Conservation (phyloP, 2,329 filamentous ascomycete genomes). For the Gaeumannomyces sp. region DNA sequence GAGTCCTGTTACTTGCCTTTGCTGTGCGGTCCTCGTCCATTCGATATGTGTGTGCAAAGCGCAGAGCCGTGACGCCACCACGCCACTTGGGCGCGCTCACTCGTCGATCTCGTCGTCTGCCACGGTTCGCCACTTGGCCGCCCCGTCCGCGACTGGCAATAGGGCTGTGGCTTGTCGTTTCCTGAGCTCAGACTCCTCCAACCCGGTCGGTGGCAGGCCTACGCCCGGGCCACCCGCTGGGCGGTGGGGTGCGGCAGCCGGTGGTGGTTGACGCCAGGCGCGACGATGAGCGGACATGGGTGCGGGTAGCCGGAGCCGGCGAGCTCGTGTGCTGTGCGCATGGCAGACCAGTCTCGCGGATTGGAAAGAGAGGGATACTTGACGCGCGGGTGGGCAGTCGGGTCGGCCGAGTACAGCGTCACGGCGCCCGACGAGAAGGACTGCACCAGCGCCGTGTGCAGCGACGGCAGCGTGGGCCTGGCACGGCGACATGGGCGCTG, state of each 20-base stretch:
- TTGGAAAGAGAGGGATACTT: constrained; percentile 26
- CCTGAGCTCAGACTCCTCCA: constrained; percentile 1
- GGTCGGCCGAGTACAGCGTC: constrained; percentile 28
- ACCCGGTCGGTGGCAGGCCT: background rate
- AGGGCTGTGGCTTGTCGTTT: background rate
- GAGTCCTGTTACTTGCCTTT: no score
- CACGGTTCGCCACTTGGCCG: constrained; percentile 19
- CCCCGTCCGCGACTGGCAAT: constrained; percentile 9
- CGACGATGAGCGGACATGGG: constrained; percentile 19
- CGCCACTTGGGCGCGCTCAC: constrained; percentile 17
- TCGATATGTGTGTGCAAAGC: constrained; percentile 36
- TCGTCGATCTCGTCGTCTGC: constrained; percentile 25
- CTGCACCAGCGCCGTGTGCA: constrained; percentile 24
- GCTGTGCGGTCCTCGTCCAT: constrained; percentile 18
- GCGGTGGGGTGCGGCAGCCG: constrained; percentile 7
- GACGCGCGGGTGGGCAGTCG: constrained; percentile 25
- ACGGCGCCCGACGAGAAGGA: constrained; percentile 25
- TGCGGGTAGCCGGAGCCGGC: constrained; percentile 22
- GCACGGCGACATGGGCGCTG: constrained; percentile 27
- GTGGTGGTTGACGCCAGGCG: constrained; percentile 19
- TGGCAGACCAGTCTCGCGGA: constrained; percentile 20
- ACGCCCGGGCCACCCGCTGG: background rate
- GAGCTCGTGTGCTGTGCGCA: constrained; percentile 23
- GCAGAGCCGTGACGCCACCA: constrained; percentile 24
- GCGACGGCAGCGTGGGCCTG: constrained; percentile 17